phyloP scores from a whole-genome alignment of 768 basidiomycete genomes.

The Dendrothele bispora region DNA sequence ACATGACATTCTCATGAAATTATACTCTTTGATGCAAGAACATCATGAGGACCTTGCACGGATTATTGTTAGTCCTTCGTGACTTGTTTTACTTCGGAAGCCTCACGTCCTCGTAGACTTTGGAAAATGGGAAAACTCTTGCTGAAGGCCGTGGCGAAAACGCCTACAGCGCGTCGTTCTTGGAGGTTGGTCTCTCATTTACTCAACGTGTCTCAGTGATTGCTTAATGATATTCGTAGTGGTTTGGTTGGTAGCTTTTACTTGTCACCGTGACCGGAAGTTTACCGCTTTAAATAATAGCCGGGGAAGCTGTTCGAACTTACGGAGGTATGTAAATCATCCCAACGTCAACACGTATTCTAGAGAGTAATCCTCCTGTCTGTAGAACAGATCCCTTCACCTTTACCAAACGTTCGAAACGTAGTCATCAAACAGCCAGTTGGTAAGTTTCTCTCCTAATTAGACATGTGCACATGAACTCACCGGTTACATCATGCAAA shows the following conservation, averaged over 20 bases:
- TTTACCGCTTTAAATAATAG: slow-evolving; percentile 35
- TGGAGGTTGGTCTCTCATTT: slow-evolving; percentile 56
- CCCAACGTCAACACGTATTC: background rate
- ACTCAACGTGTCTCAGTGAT: background rate
- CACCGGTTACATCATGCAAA: slow-evolving; percentile 2
- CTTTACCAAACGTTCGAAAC: slow-evolving; percentile 70
- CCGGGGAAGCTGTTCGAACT: slow-evolving; percentile 88
- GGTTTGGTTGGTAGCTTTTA: slow-evolving; percentile 65
- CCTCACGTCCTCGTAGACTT: slow-evolving; percentile 50
- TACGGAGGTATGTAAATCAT: slow-evolving; percentile 68
- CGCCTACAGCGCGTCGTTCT: slow-evolving; percentile 79
- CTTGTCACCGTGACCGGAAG: slow-evolving; percentile 4
- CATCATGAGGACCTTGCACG: slow-evolving; percentile 85
- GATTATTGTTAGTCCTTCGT: slow-evolving; percentile 60
- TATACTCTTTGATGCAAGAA: slow-evolving; percentile 77
- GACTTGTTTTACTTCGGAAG: slow-evolving; percentile 9
- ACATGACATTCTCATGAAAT: slow-evolving; percentile 80
- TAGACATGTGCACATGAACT: background rate
- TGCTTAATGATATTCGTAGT: slow-evolving; percentile 43
- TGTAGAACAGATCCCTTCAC: slow-evolving; percentile 80
- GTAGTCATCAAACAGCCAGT: slow-evolving; percentile 92
- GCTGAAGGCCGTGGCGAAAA: slow-evolving; percentile 84
- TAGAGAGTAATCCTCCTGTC: background rate
- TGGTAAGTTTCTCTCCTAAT: slow-evolving; percentile 42
- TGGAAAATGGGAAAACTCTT: slow-evolving; percentile 95